Conservation (phyloP, 1,139 yeast species). For the Martiniozyma asiatica region DNA sequence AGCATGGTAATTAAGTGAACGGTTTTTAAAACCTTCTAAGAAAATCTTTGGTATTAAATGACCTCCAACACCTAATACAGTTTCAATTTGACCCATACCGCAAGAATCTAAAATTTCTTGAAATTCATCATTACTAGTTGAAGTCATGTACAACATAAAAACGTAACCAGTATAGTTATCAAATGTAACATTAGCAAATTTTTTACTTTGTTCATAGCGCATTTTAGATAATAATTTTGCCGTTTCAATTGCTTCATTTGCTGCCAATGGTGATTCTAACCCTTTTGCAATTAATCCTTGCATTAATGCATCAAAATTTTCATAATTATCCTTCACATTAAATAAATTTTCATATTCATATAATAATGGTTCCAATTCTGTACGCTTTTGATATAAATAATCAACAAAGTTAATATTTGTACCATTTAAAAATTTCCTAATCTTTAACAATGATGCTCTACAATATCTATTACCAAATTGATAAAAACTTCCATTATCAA, state of each 20-base stretch:
- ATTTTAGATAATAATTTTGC: constrained; percentile 38
- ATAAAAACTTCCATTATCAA: constrained; percentile 33
- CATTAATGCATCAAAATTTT: constrained; percentile 46
- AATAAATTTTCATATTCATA: constrained; percentile 35
- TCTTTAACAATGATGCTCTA: constrained; percentile 22
- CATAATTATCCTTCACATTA: constrained; percentile 29
- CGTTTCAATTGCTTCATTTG: constrained; percentile 42
- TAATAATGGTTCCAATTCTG: constrained; percentile 31
- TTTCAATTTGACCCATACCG: constrained; percentile 29
- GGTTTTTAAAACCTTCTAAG: constrained; percentile 31
- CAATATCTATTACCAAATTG: constrained; percentile 43
- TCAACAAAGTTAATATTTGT: constrained; percentile 10
- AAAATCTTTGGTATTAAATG: constrained; percentile 23
- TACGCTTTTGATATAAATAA: constrained; percentile 29
- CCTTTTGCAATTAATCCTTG: constrained; percentile 49
- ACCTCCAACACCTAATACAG: constrained; percentile 31
- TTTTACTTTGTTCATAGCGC: constrained; percentile 28
- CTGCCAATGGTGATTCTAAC: constrained; percentile 47
- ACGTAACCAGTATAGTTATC: constrained; percentile 32
- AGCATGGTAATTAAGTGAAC: constrained; percentile 6
- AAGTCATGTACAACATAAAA: constrained; percentile 41
- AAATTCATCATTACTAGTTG: constrained; percentile 38
- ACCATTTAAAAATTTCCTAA: constrained; percentile 15
- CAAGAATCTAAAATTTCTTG: constrained; percentile 33
- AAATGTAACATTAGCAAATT: constrained; percentile 8